Evolutionary conservation across 495 filamentous ascomycete species (phyloP).

Genomic region (Neurospora sp.): DNA sequence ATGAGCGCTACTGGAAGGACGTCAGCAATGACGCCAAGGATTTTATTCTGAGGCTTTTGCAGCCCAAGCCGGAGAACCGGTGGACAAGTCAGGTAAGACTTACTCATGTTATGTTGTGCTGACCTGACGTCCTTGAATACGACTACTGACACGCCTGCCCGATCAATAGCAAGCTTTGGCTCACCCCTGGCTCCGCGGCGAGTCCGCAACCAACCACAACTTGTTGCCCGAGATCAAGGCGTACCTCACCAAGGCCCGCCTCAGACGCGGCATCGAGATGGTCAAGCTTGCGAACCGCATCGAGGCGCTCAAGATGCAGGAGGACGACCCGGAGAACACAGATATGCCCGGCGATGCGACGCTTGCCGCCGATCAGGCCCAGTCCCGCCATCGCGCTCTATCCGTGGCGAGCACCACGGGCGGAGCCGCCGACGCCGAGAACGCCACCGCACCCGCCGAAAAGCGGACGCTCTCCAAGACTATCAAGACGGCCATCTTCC

Average conservation of each 20-base stretch:
- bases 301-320: conserved; percentile 91
- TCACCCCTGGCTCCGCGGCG: conserved; percentile 84
- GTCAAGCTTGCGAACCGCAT: conserved; percentile 97
- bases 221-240: conserved; percentile 94
- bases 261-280: conserved; percentile 90
- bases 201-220: conserved; percentile 87
- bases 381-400: conserved; percentile 20
- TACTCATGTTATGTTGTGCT: background rate
- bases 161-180: conserved; percentile 56
- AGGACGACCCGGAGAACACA: conserved; percentile 65
- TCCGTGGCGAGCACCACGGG: conserved; percentile 6
- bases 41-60: conserved; percentile 78
- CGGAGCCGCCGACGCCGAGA: conserved; percentile 17
- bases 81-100: conserved; percentile 61
- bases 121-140: conserved; percentile 2
- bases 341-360: conserved; percentile 54
- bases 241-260: conserved; percentile 82
- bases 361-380: conserved; percentile 53
- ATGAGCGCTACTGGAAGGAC: conserved; percentile 97
- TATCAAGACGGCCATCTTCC: conserved; percentile 87
- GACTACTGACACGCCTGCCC: background rate
- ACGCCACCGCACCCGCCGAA: conserved; percentile 25
- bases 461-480: conserved; percentile 63
- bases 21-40: conserved; percentile 93
- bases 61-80: conserved; percentile 67